Evolutionary conservation across 257 asterid genomes (phyloP), one percentile per base, ranked within the genome.

Genomic region (Penstemon eatonii): DNA sequence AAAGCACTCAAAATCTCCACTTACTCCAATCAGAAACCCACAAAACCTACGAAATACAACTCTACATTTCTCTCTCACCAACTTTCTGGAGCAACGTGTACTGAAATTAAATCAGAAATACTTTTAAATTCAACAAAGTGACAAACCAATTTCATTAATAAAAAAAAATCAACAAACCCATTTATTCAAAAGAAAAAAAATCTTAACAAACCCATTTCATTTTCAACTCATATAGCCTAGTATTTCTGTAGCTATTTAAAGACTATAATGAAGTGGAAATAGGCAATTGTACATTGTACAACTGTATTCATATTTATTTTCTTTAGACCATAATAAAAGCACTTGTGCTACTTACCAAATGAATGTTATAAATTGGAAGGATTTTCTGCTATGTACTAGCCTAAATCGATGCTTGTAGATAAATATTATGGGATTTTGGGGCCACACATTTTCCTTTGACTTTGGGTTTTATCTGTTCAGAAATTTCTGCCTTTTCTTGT

Each of bases 11-110:
- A 79, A 63, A 53, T 66, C 47, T 62, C 71, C 73, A 69, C 76
- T 75, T 68, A 74, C 78, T 76, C 80, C 79, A 74, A 78, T 61
- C 68, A 73, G 53, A 76, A 78, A 47, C 83, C 63, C 80, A 53
- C 40, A 41, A 66, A 72, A 69, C 65, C 73, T 63, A 62, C 12
- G 2, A 2, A n/a, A 72, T 7, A 55, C 58, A 36, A 53, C 15
- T 33, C 47, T 11, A 18, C 40, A 52, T 8, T 43, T 51, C 63
- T 55, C 73, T 67, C 76, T 72, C 72, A 73, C 58, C 60, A 59
- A 44, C 81, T 76, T 77, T 78, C 53, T 79, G 82, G 83, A 83
- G 85, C 85, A 71, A 77, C 71, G 83, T 81, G 86, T 68, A 63
- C 50, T 69, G 63, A 64, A 80, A 25, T 25, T 25, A 25, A 25